phyloP scores from a whole-genome alignment of 2,329 filamentous ascomycete species.

The Colletotrichum falcatum region DNA sequence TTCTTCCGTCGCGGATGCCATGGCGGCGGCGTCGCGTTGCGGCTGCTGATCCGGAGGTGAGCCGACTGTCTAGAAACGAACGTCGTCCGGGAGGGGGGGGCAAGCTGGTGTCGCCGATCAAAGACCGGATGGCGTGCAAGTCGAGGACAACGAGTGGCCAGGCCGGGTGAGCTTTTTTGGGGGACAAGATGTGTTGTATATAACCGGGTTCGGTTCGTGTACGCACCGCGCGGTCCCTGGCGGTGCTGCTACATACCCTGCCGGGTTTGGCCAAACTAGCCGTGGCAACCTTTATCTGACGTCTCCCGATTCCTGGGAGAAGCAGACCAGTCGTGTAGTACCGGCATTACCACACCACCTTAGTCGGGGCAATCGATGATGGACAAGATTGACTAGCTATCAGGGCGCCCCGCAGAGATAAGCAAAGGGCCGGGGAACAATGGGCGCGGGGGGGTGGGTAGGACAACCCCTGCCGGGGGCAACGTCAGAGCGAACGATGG shows the following conservation, averaged over 20 bases:
- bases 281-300: conserved; percentile 38
- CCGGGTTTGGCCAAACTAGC: neutral
- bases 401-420: conserved; percentile 35
- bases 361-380: conserved; percentile 37
- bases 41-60: neutral
- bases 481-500: conserved; percentile 31
- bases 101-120: conserved; percentile 28
- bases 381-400: conserved; percentile 25
- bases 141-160: neutral
- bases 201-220: conserved; percentile 3
- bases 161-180: neutral
- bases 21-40: conserved; percentile 10
- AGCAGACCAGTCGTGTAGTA: neutral
- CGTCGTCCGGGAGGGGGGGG: conserved; percentile 9
- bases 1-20: conserved; percentile 37
- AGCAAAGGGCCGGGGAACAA: conserved; percentile 31
- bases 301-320: conserved; percentile 31
- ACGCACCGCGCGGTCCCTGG: neutral
- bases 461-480: conserved; percentile 17
- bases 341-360: conserved; percentile 24
- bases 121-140: conserved; percentile 17
- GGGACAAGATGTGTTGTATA: conserved; percentile 24
- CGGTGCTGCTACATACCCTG: neutral
- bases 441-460: conserved; percentile 21
- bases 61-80: conserved; percentile 14